Conservation (phyloP, 2,329 filamentous ascomycete species). For the Talaromyces sp. region DNA sequence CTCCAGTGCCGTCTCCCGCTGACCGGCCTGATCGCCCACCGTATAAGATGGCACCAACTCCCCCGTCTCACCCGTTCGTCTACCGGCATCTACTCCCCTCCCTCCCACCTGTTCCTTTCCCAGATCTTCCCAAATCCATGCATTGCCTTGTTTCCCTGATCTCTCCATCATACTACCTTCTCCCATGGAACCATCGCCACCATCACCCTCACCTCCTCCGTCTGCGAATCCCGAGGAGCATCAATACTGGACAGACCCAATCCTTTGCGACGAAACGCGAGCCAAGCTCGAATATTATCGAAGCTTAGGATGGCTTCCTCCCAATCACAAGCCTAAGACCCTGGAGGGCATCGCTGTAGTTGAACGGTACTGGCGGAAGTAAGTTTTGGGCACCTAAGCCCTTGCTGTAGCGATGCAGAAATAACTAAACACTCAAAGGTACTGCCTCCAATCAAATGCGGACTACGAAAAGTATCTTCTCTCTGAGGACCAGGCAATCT, state of each 20-base stretch:
- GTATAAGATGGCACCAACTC: slow-evolving; percentile 9
- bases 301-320: slow-evolving; percentile 25
- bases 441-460: slow-evolving; percentile 24
- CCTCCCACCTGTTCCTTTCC: background rate
- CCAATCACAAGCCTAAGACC: slow-evolving; percentile 26
- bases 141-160: background rate
- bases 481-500: slow-evolving; percentile 24
- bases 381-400: background rate
- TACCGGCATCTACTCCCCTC: background rate
- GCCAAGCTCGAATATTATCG: slow-evolving; percentile 26
- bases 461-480: slow-evolving; percentile 27
- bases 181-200: slow-evolving; percentile 6
- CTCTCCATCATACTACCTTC: slow-evolving; percentile 1
- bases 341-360: slow-evolving; percentile 25
- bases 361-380: slow-evolving; percentile 25
- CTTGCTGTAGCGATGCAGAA: too few relatives aligned
- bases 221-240: slow-evolving; percentile 21
- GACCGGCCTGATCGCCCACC: slow-evolving; percentile 1
- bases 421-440: slow-evolving; percentile 20
- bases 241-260: slow-evolving; percentile 25
- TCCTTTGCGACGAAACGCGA: slow-evolving; percentile 27
- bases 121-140: background rate
- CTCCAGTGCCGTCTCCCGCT: background rate
- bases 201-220: slow-evolving; percentile 7
- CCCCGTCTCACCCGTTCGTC: background rate